These are phyloP conservation scores for Globisporangium ultimum DNA, from an alignment of 352 stramenopile genomes.

Conservation along the genomic window DNA sequence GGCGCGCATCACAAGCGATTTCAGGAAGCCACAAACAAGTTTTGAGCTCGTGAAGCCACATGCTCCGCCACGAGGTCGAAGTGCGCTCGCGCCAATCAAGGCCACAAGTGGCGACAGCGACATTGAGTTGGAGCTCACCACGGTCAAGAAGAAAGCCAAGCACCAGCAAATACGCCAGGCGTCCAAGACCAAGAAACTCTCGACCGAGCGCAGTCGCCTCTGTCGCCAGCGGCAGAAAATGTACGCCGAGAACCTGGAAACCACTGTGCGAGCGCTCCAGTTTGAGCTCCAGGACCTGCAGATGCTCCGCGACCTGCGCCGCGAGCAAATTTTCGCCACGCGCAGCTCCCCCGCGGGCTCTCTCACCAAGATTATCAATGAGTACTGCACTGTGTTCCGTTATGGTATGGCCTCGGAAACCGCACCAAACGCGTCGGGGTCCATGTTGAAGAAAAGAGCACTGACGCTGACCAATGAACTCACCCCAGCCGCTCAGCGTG, in stretches of 20 bases:
- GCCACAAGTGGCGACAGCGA: too few relatives aligned
- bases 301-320: constrained; percentile 5
- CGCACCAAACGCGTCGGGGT: neutral
- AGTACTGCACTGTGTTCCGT: constrained; percentile 15
- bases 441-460: constrained; percentile 20
- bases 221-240: constrained; percentile 20
- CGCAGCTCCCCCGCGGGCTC: constrained; percentile 4
- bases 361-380: constrained; percentile 11
- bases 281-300: constrained; percentile 5
- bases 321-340: constrained; percentile 11
- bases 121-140: too few relatives aligned
- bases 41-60: too few relatives aligned
- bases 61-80: too few relatives aligned
- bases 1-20: too few relatives aligned
- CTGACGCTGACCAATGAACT: constrained; percentile 16
- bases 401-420: constrained; percentile 5
- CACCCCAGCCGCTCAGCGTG: constrained; percentile 27
- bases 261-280: constrained; percentile 6
- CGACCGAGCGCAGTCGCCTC: constrained; percentile 19
- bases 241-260: constrained; percentile 15
- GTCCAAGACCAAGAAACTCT: constrained; percentile 15
- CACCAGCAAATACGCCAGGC: constrained; percentile 3
- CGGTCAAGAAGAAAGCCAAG: neutral
- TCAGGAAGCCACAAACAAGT: too few relatives aligned
- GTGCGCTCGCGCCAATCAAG: too few relatives aligned